A percentile compares a stretch with the other conserved stretches of the same genome.
These are phyloP conservation scores for Fomitopsis schrenkii DNA, from an alignment of 1,284 basidiomycete genomes.

Conservation along the genomic window DNA sequence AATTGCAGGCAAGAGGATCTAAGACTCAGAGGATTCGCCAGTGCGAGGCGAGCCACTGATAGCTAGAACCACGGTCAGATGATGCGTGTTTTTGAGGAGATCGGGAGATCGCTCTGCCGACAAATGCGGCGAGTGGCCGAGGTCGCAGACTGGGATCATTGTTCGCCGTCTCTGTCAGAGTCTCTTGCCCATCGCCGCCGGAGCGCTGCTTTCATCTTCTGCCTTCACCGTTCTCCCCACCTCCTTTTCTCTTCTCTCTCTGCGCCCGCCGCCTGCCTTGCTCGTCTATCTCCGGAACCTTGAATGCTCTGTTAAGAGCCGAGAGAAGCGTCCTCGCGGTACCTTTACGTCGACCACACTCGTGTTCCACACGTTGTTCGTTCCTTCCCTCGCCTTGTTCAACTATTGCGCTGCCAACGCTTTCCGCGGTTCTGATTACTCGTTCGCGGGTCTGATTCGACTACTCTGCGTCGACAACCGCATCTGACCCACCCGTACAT, in stretches of 20 bases:
- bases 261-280: neutral
- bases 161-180: neutral
- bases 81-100: neutral
- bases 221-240: neutral
- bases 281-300: constrained; percentile 10
- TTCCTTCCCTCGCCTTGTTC: constrained; percentile 36
- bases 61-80: neutral
- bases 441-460: constrained; percentile 16
- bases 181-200: neutral
- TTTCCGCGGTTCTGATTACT: constrained; percentile 10
- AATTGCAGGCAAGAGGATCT: too few species aligned
- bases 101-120: neutral
- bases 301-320: constrained; percentile 10
- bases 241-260: neutral
- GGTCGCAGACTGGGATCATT: neutral
- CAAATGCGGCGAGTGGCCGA: neutral
- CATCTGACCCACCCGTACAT: constrained; percentile 4
- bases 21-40: too few species aligned
- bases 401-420: constrained; percentile 8
- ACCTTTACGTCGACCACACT: constrained; percentile 32
- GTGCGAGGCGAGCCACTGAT: too few species aligned
- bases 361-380: constrained; percentile 73
- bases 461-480: constrained; percentile 6
- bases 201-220: neutral
- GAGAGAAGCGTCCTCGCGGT: constrained; percentile 13